These are phyloP conservation scores for Schwanniomyces vanrijiae DNA, from an alignment of 805 yeast genomes.

Conservation along the genomic window DNA sequence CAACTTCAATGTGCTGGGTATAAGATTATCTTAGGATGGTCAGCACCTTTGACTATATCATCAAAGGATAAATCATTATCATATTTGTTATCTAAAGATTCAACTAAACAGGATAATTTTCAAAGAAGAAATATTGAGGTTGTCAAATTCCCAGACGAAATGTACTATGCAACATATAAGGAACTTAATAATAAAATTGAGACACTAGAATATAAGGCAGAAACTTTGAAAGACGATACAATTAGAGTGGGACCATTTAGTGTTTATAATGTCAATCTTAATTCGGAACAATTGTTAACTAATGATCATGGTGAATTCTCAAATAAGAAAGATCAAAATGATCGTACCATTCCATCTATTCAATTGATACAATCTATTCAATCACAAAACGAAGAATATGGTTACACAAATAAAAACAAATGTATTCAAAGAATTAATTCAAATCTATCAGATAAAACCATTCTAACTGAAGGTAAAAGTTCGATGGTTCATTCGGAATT, in stretches of 20 bases:
- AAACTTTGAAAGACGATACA: conserved; percentile 4
- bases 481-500: conserved; percentile 37
- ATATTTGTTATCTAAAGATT: conserved; percentile 14
- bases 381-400: not conserved
- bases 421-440: not conserved
- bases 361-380: not conserved
- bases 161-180: conserved; percentile 36
- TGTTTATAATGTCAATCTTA: conserved; percentile 12
- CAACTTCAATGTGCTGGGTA: conserved; percentile 50
- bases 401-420: not conserved
- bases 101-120: conserved; percentile 23
- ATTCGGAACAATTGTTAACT: too few species aligned
- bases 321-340: not conserved
- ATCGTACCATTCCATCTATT: not conserved
- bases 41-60: conserved; percentile 36
- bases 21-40: conserved; percentile 48
- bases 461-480: not conserved
- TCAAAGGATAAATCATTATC: conserved; percentile 15
- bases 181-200: conserved; percentile 41
- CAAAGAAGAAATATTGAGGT: conserved; percentile 48
- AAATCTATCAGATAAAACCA: not conserved
- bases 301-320: too few species aligned
- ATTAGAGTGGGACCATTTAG: conserved; percentile 24
- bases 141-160: conserved; percentile 35
- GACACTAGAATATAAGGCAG: conserved; percentile 19